Percentiles rank a stretch among this genome's conserved stretches.
phyloP scores from a whole-genome alignment of 352 stramenopile genomes.

The Phytophthora sansomeana region DNA sequence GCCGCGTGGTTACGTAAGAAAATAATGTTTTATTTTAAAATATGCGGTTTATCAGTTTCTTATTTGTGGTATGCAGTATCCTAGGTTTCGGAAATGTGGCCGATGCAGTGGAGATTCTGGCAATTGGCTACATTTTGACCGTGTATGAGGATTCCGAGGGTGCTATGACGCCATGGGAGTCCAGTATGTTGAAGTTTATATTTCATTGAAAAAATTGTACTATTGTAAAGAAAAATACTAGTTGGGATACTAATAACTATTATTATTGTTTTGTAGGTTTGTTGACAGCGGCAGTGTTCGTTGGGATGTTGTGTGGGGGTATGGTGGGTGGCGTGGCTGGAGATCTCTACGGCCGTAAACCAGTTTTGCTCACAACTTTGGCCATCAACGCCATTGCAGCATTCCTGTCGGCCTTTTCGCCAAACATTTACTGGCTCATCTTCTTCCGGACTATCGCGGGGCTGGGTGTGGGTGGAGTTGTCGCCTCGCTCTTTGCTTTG shows the following conservation, averaged over 20 bases:
- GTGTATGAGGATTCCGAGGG: conserved; percentile 76
- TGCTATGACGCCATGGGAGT: conserved; percentile 74
- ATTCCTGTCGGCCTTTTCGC: conserved; percentile 78
- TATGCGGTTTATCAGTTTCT: conserved; percentile 23
- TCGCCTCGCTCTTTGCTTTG: conserved; percentile 87
- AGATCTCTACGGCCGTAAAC: conserved; percentile 87
- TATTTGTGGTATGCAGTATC: conserved; percentile 55
- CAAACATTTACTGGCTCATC: conserved; percentile 78
- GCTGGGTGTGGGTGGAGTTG: conserved; percentile 85
- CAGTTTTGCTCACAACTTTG: conserved; percentile 78
- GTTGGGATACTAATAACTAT: not conserved
- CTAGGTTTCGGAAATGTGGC: conserved; percentile 87
- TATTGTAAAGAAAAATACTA: conserved; percentile 6
- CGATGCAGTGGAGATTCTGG: conserved; percentile 91
- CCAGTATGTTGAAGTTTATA: conserved; percentile 50
- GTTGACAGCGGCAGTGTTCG: conserved; percentile 90
- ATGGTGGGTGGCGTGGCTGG: conserved; percentile 76
- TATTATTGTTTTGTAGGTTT: conserved; percentile 57
- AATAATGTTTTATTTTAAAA: conserved; percentile 30
- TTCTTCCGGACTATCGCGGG: conserved; percentile 76
- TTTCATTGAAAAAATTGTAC: not conserved
- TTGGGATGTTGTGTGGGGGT: conserved; percentile 88
- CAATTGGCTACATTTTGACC: conserved; percentile 90
- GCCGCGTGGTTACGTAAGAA: conserved; percentile 70
- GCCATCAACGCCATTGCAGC: conserved; percentile 80